phyloP scores from a whole-genome alignment of 163 green algal genomes.

The Chlorella variabilis region DNA sequence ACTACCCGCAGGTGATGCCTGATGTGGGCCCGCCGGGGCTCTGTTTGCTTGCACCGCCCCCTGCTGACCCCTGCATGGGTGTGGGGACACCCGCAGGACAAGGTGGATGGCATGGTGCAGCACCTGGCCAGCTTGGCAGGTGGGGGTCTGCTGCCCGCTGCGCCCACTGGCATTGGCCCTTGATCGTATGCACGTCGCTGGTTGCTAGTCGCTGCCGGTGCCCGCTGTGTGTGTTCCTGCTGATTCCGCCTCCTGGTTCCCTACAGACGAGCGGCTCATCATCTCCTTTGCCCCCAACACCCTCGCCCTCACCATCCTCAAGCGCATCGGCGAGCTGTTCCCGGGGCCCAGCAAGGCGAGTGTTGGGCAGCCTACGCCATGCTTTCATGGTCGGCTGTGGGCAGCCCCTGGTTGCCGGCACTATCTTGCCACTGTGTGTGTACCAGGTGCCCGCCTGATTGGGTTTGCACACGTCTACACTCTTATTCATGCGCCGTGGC shows the following conservation, averaged over 20 bases:
- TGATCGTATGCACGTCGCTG: too few relatives aligned
- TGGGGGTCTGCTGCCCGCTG: background rate
- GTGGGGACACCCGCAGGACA: constrained; percentile 87
- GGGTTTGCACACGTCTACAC: too few relatives aligned
- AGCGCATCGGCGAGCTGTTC: constrained; percentile 98
- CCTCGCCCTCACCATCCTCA: constrained; percentile 80
- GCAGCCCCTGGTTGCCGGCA: too few relatives aligned
- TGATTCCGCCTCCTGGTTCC: too few relatives aligned
- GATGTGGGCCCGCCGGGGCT: too few relatives aligned
- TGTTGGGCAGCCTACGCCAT: background rate
- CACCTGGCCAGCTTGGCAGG: constrained; percentile 87
- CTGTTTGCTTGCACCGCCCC: too few relatives aligned
- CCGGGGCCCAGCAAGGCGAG: constrained; percentile 87
- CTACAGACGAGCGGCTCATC: constrained; percentile 83
- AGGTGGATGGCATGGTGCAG: constrained; percentile 92
- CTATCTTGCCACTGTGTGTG: background rate
- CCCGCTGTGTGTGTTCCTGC: too few relatives aligned
- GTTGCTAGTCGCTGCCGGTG: too few relatives aligned
- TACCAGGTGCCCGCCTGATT: background rate
- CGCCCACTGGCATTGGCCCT: too few relatives aligned
- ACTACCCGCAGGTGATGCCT: constrained; percentile 88
- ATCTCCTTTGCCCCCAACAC: constrained; percentile 97
- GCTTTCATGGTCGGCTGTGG: background rate
- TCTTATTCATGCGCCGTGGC: background rate
- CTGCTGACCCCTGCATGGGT: too few relatives aligned